Evolutionary conservation across 176 grass and related monocot species (phyloP).

Genomic region (Dactylis glomerata): DNA sequence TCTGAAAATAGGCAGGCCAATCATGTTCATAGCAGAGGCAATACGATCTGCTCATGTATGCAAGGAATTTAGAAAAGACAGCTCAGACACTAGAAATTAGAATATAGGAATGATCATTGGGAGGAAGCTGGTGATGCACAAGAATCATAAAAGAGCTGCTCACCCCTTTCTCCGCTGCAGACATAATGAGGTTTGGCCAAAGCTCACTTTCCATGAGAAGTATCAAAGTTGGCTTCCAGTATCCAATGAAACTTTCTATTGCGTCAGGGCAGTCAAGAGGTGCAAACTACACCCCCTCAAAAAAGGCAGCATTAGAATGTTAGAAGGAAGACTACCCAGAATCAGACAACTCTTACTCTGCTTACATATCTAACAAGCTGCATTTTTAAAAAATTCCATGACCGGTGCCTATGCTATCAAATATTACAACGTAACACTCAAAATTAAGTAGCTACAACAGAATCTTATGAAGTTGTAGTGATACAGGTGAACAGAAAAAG

Average conservation of each 20-base stretch:
- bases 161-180: conserved; percentile 69
- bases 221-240: conserved; percentile 74
- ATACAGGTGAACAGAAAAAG: not conserved
- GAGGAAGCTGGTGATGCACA: conserved; percentile 2
- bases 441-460: not conserved
- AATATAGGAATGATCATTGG: conserved; percentile 2
- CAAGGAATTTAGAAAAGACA: not conserved
- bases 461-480: not conserved
- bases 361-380: not conserved
- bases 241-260: conserved; percentile 61
- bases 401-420: not conserved
- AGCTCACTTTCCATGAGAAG: conserved; percentile 96
- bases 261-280: conserved; percentile 72
- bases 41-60: not conserved
- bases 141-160: conserved; percentile 18
- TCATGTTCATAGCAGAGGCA: not conserved
- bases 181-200: conserved; percentile 94
- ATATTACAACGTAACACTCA: not conserved
- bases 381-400: not conserved
- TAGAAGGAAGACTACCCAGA: not conserved
- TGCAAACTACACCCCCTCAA: conserved; percentile 50
- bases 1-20: conserved; percentile 48
- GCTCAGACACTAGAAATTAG: conserved; percentile 8
- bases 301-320: not conserved
- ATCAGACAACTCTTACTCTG: not conserved